Percentiles rank a stretch among this genome's conserved stretches.
Evolutionary conservation across 169 alveolate species (phyloP).

Genomic region (Plasmodium reichenowi): DNA sequence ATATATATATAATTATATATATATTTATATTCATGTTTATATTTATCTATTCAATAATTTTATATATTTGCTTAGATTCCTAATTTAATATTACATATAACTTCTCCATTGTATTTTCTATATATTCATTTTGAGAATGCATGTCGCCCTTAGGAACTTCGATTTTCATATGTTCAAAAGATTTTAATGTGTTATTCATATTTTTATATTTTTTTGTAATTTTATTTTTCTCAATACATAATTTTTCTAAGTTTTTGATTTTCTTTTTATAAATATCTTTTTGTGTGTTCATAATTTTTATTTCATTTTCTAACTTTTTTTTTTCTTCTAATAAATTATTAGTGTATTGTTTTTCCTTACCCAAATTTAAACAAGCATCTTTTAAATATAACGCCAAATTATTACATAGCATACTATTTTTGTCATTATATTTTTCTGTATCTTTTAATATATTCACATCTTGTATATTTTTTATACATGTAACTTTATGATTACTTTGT

Average conservation of each 20-base stretch:
- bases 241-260: constrained; percentile 34
- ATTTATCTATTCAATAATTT: background rate
- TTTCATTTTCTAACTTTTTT: constrained; percentile 20
- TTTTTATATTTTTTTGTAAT: constrained; percentile 23
- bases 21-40: background rate
- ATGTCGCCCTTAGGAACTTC: constrained; percentile 31
- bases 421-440: constrained; percentile 4
- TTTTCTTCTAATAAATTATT: constrained; percentile 28
- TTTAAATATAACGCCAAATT: constrained; percentile 26
- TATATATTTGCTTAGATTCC: background rate
- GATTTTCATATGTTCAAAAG: constrained; percentile 15
- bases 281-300: constrained; percentile 17
- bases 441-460: background rate
- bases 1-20: background rate
- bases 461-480: background rate
- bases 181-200: constrained; percentile 21
- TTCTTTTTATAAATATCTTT: constrained; percentile 21
- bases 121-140: constrained; percentile 25
- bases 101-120: constrained; percentile 54
- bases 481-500: background rate
- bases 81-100: constrained; percentile 29
- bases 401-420: constrained; percentile 4
- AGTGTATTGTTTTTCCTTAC: constrained; percentile 55
- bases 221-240: constrained; percentile 24
- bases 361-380: constrained; percentile 31